Base-by-base conservation (phyloP, 768 basidiomycete species). In the Serendipita indica region DNA sequence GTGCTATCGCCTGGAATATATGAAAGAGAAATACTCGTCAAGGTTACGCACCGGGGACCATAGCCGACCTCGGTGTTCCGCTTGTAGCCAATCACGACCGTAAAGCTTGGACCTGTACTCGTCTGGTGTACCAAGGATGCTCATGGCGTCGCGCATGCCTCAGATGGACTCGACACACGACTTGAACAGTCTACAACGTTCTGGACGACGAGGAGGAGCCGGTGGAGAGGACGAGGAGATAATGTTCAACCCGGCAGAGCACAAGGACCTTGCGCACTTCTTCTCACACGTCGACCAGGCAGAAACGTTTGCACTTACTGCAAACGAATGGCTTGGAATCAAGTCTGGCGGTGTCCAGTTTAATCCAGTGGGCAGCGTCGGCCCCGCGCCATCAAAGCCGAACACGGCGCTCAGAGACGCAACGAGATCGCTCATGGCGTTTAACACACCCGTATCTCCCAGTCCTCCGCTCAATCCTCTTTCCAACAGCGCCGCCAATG, bases 261-360 rank as follows among this genome's bases (percentile, higher is more conserved):
- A 54, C 49, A 54, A 54, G 49, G 49, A 54, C 32, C 32, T 54
- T 7, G 49, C 49, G 7, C 49, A 54, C n/a, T 54, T 54, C 49
- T 54, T 54, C 32, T 22, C 22, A 7, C 49, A 54, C 3, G 49
- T 54, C 4, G 49, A 54, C 49, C 49, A 54, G 16, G 32, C 16
- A 16, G 49, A 54, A 28, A 54, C 49, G 5, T 54, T 54, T 54
- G 49, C 49, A 28, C 49, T 54, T n/a, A 54, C 49, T 16, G 49
- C 49, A 13, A 54, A 54, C 49, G 49, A 54, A 28, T 54, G 49
- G 49, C 30, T 54, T 20, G 49, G 49, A 20, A 54, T 54, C n/a
- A 18, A 28, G n/a, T 28, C 25, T 16, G 16, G 22, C 22, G 49
- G 49, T 54, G 22, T 22, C 22, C 49, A 54, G 49, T 54, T 54